Evolutionary conservation across 2,329 filamentous ascomycete genomes (phyloP).

Genomic region (Ophiostoma australiae): DNA sequence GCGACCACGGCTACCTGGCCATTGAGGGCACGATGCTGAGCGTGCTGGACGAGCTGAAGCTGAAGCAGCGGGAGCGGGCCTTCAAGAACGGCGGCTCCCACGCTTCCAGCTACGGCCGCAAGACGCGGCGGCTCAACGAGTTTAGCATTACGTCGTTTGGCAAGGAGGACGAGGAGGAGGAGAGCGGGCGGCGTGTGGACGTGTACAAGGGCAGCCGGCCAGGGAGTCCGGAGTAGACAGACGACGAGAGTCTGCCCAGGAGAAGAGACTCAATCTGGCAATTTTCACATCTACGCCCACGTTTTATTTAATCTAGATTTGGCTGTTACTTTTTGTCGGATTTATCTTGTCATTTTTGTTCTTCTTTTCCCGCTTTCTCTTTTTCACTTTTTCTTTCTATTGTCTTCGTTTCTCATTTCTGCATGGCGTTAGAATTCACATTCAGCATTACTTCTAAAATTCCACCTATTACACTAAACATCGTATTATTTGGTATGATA

Average conservation of each 20-base stretch:
- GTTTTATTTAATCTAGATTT: neutral
- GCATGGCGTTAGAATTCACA: constrained; percentile 4
- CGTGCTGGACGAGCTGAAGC: constrained; percentile 58
- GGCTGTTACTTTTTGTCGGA: neutral
- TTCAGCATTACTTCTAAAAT: constrained; percentile 1
- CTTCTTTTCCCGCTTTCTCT: no score
- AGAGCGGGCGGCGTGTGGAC: constrained; percentile 34
- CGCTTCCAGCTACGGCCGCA: constrained; percentile 27
- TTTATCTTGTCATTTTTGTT: no score
- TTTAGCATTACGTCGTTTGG: constrained; percentile 55
- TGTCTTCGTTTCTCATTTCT: neutral
- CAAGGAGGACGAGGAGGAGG: constrained; percentile 44
- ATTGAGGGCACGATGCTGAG: constrained; percentile 83
- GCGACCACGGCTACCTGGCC: constrained; percentile 72
- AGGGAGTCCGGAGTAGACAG: constrained; percentile 29
- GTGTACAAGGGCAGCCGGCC: constrained; percentile 36
- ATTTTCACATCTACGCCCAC: no score
- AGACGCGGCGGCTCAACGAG: constrained; percentile 41
- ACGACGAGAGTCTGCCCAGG: no score
- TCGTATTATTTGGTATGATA: neutral
- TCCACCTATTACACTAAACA: neutral
- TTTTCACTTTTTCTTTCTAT: neutral
- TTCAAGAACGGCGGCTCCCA: no score
- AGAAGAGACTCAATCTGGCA: no score
- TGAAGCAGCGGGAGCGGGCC: constrained; percentile 52